Evolutionary conservation across 228 moss, liverwort and hornwort species (phyloP), one percentile per base, ranked within the genome.

Genomic region (Sphagnum magellanicum): DNA sequence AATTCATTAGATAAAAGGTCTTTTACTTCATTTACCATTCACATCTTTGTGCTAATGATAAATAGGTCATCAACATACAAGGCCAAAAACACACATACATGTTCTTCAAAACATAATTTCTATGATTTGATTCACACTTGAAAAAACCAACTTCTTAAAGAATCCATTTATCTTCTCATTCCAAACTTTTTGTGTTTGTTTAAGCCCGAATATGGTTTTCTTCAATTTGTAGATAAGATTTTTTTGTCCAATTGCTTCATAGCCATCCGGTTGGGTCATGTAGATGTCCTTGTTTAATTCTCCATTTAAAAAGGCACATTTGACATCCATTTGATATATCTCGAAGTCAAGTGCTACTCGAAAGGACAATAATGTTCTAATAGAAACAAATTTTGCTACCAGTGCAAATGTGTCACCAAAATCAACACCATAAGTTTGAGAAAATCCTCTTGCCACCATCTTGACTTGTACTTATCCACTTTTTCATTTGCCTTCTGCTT

Each of bases 1-100:
- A 67, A 67, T 5, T 50, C 50, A 14, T 7, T 9, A 5, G 66
- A 67, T 4, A 48, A 8, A 4, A 12, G 7, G 0, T 50, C 48
- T 17, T 67, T 67, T 5, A 50, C 5, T 9, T 67, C 10, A 3
- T 5, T 10, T 10, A 51, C 50, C 4, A 16, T 12, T 2, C 50
- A 4, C 66, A 67, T 50, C 4, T 67, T 49, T 13, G 10, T 49
- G 10, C 66, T 50, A 4, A 52, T 4, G 7, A 67, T 6, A 4
- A 67, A 12, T 5, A 67, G 32, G 52, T 67, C 10, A 51, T 6
- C 66, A 9, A 62, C n/a, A 62, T 62, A 62, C 61, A 62, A 62
- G 61, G 52, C 66, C 13, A 67, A 50, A n/a, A n/a, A 16, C 10
- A 64, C 10, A 4, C 4, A 6, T 6, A 64, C 63, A 6, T 17